These are phyloP conservation scores for Proliferodiscus dingleyae DNA, from an alignment of 2,329 filamentous ascomycete genomes.

Conservation along the genomic window DNA sequence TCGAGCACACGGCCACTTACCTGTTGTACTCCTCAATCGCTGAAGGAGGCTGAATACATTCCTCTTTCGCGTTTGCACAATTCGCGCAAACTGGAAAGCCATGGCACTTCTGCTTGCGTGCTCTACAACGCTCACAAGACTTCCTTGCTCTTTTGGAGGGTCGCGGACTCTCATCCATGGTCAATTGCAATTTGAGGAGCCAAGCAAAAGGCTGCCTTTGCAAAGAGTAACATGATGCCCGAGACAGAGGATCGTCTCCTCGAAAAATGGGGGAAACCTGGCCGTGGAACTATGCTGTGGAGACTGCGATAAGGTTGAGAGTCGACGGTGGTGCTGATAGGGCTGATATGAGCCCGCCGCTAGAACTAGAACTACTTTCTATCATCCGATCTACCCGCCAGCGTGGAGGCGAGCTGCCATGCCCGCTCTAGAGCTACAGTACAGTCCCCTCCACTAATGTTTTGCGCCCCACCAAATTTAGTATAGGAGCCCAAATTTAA, in stretches of 20 bases:
- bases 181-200: too few relatives aligned
- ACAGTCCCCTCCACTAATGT: too few relatives aligned
- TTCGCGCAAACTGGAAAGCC: slow-evolving; percentile 26
- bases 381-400: too few relatives aligned
- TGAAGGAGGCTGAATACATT: slow-evolving; percentile 24
- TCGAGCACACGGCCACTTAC: slow-evolving; percentile 8
- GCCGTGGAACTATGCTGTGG: background rate
- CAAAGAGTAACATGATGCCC: background rate
- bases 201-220: background rate
- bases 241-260: background rate
- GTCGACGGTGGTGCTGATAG: too few relatives aligned
- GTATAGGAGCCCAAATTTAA: too few relatives aligned
- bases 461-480: too few relatives aligned
- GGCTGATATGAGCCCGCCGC: background rate
- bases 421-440: too few relatives aligned
- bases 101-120: slow-evolving; percentile 26
- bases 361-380: too few relatives aligned
- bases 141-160: slow-evolving; percentile 27
- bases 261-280: slow-evolving; percentile 1
- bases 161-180: slow-evolving; percentile 23
- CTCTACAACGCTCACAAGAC: slow-evolving; percentile 24
- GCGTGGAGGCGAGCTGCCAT: too few relatives aligned
- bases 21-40: slow-evolving; percentile 27
- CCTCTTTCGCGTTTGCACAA: slow-evolving; percentile 24
- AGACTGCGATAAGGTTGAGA: background rate